Base-by-base conservation (phyloP, 495 filamentous ascomycete species). In the Corynascus novoguineensis region DNA sequence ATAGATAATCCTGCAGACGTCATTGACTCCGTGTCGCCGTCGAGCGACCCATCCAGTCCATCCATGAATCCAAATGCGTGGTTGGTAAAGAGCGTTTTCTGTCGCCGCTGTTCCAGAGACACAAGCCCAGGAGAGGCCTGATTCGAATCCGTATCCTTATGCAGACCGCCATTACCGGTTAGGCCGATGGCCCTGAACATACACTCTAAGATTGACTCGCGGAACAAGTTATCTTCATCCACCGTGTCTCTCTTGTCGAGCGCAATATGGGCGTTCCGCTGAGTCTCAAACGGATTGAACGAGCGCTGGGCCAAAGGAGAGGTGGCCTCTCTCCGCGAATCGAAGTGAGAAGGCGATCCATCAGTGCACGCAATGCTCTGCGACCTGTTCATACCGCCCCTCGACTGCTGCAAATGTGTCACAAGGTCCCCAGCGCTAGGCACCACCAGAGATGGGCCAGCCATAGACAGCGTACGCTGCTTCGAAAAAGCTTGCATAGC, bases 21-120 rank as follows among this genome's bases (percentile, higher is more conserved):
- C 65, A 91, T 77, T 0, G 93, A 97, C 57, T 96, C 92, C 0
- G 88, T 85, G 60, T 97, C 93, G 12, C 83, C 89, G 67, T 96
- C 91, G 8, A 65, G 78, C 14, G 88, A 88, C 0, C 78, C 86
- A 41, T 96, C 93, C 50, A 92, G 88, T 0, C 90, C 87, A 63
- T 95, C 90, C 62, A 98, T 93, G 62, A 93, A 91, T 0, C 92
- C 92, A 73, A 98, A 98, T 0, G 91, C 95, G 67, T 96, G 95
- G 59, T 71, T 85, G 19, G 61, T 76, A 66, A 92, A 95, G 2
- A 90, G 80, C 7, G 90, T 86, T 63, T 90, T 96, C 53, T 93
- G 89, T 35, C 86, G 82, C 57, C 83, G 84, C 31, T 87, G 83
- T 68, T 97, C 93, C 60, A 89, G 93, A 0, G 90, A 90, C 0